These are phyloP conservation scores for Coemansia sp. DNA, from an alignment of 192 early-diverging fungal genomes.

Conservation along the genomic window DNA sequence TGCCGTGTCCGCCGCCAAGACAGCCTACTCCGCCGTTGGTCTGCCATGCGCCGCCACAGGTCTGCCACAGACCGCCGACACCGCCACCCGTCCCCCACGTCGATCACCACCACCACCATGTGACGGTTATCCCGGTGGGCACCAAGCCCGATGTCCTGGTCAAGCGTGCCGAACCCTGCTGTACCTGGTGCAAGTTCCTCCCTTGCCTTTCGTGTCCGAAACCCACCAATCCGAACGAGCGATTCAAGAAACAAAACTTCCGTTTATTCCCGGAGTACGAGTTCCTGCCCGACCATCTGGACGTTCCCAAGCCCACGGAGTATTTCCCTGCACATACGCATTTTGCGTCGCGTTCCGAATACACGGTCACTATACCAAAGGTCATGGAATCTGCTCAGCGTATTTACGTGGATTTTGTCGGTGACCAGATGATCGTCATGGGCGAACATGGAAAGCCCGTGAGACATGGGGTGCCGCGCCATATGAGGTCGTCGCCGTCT, in stretches of 20 bases:
- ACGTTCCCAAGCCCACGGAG: slow-evolving; percentile 32
- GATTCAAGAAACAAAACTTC: slow-evolving; percentile 48
- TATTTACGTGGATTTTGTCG: slow-evolving; percentile 52
- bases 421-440: slow-evolving; percentile 49
- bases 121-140: slow-evolving; percentile 34
- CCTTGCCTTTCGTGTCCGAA: slow-evolving; percentile 46
- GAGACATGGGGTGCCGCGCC: not conserved
- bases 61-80: not conserved
- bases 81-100: slow-evolving; percentile 12
- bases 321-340: slow-evolving; percentile 51
- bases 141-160: slow-evolving; percentile 21
- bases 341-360: slow-evolving; percentile 28
- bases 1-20: slow-evolving; percentile 9
- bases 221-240: slow-evolving; percentile 46
- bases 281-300: slow-evolving; percentile 38
- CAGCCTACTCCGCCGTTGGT: slow-evolving; percentile 8
- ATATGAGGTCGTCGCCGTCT: slow-evolving; percentile 13
- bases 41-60: slow-evolving; percentile 1
- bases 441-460: slow-evolving; percentile 38
- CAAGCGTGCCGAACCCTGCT: slow-evolving; percentile 40
- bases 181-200: slow-evolving; percentile 53
- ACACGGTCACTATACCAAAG: slow-evolving; percentile 35
- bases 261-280: slow-evolving; percentile 53
- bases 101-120: slow-evolving; percentile 14
- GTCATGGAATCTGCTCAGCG: slow-evolving; percentile 30